Evolutionary conservation across 805 yeast species (phyloP).

Genomic region (Groenewaldozyma salmanticensis): DNA sequence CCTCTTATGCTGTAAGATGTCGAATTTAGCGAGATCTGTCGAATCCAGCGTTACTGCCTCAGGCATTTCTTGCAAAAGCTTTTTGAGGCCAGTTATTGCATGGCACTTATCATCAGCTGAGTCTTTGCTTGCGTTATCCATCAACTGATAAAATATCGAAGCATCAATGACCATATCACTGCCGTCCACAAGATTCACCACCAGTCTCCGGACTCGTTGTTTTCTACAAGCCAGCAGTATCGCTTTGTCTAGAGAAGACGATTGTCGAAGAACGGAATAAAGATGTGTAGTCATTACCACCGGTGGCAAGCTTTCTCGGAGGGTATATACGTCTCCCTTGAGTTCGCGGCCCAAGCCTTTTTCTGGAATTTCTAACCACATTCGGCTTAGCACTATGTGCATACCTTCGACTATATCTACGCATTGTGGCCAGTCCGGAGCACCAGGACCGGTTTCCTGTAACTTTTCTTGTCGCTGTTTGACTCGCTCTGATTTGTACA

Average conservation of each 20-base stretch:
- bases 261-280: conserved; percentile 27
- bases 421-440: conserved; percentile 13
- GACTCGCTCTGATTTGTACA: conserved; percentile 8
- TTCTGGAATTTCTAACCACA: conserved; percentile 27
- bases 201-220: conserved; percentile 22
- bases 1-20: conserved; percentile 6
- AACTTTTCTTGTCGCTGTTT: conserved; percentile 13
- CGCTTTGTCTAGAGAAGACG: conserved; percentile 31
- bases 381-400: conserved; percentile 15
- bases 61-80: conserved; percentile 20
- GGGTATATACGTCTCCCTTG: conserved; percentile 19
- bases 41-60: conserved; percentile 20
- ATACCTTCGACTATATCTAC: conserved; percentile 17
- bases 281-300: conserved; percentile 26
- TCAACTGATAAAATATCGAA: conserved; percentile 12
- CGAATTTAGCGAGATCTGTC: conserved; percentile 18
- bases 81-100: conserved; percentile 12
- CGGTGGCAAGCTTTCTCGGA: conserved; percentile 24
- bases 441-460: conserved; percentile 12
- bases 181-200: conserved; percentile 22
- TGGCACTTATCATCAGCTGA: conserved; percentile 1
- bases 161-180: conserved; percentile 26
- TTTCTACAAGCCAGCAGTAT: conserved; percentile 16
- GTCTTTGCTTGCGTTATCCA: conserved; percentile 5
- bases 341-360: conserved; percentile 20